Conservation (phyloP, 2,329 filamentous ascomycete species). For the Sporothrix inflata region DNA sequence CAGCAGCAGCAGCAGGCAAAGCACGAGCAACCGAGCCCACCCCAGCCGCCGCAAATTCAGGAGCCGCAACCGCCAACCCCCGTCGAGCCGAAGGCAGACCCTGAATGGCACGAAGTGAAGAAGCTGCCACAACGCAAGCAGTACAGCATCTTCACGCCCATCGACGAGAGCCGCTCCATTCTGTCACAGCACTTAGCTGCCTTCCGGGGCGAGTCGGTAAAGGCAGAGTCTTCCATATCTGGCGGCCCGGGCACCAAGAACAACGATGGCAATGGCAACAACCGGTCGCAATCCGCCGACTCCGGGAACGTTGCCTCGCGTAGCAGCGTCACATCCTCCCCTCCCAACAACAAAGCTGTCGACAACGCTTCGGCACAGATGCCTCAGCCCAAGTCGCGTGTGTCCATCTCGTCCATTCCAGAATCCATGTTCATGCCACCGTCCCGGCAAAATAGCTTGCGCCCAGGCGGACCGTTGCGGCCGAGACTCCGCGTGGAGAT, state of each 20-base stretch:
- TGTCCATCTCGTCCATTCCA: slow-evolving; percentile 64
- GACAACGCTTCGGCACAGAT: slow-evolving; percentile 51
- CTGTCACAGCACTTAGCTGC: slow-evolving; percentile 79
- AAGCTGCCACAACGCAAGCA: slow-evolving; percentile 75
- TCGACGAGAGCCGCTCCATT: slow-evolving; percentile 89
- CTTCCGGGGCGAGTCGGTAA: slow-evolving; percentile 60
- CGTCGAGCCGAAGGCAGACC: slow-evolving; percentile 36
- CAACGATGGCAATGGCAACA: slow-evolving; percentile 31
- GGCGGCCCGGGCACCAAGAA: slow-evolving; percentile 18
- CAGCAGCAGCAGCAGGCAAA: slow-evolving; percentile 36
- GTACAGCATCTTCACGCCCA: slow-evolving; percentile 95
- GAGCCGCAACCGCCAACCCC: slow-evolving; percentile 59
- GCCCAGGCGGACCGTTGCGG: slow-evolving; percentile 65
- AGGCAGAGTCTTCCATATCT: slow-evolving; percentile 41
- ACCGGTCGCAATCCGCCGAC: slow-evolving; percentile 67
- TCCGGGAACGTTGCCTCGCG: slow-evolving; percentile 42
- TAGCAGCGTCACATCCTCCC: slow-evolving; percentile 51
- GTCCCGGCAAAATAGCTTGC: slow-evolving; percentile 75
- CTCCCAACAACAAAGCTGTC: slow-evolving; percentile 56
- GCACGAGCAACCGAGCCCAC: slow-evolving; percentile 11
- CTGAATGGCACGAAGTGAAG: slow-evolving; percentile 54
- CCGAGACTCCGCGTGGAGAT: slow-evolving; percentile 93
- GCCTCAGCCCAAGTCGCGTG: slow-evolving; percentile 49
- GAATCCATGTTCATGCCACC: slow-evolving; percentile 70
- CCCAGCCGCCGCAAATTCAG: slow-evolving; percentile 37